These are phyloP conservation scores for Aspergillus hiratsukae DNA, from an alignment of 2,329 filamentous ascomycete genomes.

Conservation along the genomic window DNA sequence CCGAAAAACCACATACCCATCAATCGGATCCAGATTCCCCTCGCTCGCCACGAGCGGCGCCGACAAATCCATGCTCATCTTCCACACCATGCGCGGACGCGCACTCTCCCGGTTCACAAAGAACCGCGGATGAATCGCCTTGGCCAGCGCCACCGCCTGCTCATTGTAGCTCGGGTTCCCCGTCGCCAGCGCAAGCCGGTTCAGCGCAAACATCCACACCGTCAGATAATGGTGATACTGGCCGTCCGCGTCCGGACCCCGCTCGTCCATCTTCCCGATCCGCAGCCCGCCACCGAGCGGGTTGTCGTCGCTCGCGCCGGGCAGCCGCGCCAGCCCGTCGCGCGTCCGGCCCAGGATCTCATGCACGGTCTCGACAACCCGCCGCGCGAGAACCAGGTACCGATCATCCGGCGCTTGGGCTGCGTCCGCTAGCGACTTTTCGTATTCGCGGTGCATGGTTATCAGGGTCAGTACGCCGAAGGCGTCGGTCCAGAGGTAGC, in stretches of 20 bases:
- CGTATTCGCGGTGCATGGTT: conserved; percentile 46
- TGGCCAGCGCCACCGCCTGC: conserved; percentile 50
- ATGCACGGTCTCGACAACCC: conserved; percentile 51
- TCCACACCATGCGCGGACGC: conserved; percentile 51
- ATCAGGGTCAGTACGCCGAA: conserved; percentile 58
- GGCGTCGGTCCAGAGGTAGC: conserved; percentile 59
- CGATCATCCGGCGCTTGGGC: conserved; percentile 19
- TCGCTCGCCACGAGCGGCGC: conserved; percentile 47
- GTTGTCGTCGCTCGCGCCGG: conserved; percentile 48
- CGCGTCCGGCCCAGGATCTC: conserved; percentile 50
- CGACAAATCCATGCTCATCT: conserved; percentile 49
- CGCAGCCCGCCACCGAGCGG: conserved; percentile 54
- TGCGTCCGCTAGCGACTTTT: conserved; percentile 5
- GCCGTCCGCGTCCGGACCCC: conserved; percentile 52
- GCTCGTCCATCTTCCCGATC: conserved; percentile 52
- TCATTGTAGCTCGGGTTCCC: conserved; percentile 46
- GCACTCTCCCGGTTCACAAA: conserved; percentile 35
- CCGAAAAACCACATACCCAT: conserved; percentile 50
- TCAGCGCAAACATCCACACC: conserved; percentile 60
- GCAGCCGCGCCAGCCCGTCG: conserved; percentile 45
- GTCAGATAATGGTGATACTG: conserved; percentile 61
- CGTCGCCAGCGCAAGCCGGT: conserved; percentile 48
- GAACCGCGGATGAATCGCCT: conserved; percentile 52
- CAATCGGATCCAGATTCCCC: conserved; percentile 54
- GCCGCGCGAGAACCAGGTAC: conserved; percentile 49